Percentiles rank a stretch among this genome's conserved stretches.
phyloP scores from a whole-genome alignment of 2,329 filamentous ascomycete genomes.

The Endocalyx cinctus region DNA sequence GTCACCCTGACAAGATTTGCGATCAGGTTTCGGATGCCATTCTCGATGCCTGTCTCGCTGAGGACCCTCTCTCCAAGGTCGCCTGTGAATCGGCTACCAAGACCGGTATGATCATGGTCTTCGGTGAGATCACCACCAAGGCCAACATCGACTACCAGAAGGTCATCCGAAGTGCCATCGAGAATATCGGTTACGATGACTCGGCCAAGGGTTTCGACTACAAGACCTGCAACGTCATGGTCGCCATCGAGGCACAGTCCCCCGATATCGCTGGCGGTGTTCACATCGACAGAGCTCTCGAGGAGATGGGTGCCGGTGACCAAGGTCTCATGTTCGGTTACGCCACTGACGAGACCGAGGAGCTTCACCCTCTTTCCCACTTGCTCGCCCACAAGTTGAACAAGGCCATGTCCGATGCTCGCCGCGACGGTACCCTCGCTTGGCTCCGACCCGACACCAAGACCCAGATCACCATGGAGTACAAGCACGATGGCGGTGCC shows the following conservation, averaged over 20 bases:
- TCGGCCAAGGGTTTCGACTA: conserved; percentile 99
- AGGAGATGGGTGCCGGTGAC: conserved; percentile 97
- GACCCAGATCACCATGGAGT: conserved; percentile 99
- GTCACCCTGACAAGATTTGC: conserved; percentile 94
- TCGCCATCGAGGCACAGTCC: conserved; percentile 98
- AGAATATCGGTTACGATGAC: conserved; percentile 98
- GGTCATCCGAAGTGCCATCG: conserved; percentile 88
- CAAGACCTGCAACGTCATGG: conserved; percentile 98
- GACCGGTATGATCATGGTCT: conserved; percentile 99
- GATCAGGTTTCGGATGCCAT: conserved; percentile 98
- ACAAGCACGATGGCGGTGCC: conserved; percentile 91
- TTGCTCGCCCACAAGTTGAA: conserved; percentile 97
- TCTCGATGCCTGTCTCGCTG: conserved; percentile 92
- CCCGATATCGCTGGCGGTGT: conserved; percentile 99
- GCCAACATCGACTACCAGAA: conserved; percentile 96
- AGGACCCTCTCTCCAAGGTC: conserved; percentile 97
- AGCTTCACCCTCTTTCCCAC: conserved; percentile 91
- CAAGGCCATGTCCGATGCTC: conserved; percentile 84
- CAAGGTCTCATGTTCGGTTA: conserved; percentile 99
- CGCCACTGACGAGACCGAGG: conserved; percentile 97
- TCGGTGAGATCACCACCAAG: conserved; percentile 98
- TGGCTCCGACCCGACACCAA: conserved; percentile 99
- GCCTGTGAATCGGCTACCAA: conserved; percentile 99
- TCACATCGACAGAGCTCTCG: conserved; percentile 94
- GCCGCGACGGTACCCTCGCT: conserved; percentile 78